These are phyloP conservation scores for Erythrobasidium hasegawianum DNA, from an alignment of 1,284 basidiomycete species.

Conservation along the genomic window DNA sequence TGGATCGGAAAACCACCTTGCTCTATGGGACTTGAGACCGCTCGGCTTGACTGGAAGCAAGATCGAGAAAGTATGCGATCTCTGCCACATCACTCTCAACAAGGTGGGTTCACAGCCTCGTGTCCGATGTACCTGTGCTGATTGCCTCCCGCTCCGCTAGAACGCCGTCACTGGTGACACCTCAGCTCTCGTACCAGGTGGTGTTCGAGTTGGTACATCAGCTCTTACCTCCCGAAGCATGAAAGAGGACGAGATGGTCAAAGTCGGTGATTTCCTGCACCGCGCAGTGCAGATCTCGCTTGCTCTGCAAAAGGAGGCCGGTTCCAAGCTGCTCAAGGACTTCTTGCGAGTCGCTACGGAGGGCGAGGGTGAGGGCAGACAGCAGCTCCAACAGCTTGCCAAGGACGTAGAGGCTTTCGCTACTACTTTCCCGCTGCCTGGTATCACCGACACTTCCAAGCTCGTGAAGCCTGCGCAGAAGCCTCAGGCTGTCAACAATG, in stretches of 20 bases:
- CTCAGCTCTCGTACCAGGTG: slow-evolving; percentile 92
- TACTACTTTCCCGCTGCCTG: slow-evolving; percentile 84
- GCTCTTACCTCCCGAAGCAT: slow-evolving; percentile 94
- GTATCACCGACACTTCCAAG: slow-evolving; percentile 57
- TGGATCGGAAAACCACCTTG: slow-evolving; percentile 95
- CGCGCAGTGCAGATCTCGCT: slow-evolving; percentile 84
- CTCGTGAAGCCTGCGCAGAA: slow-evolving; percentile 19
- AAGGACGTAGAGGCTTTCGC: slow-evolving; percentile 76
- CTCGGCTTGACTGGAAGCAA: slow-evolving; percentile 94
- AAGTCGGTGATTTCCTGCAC: slow-evolving; percentile 90
- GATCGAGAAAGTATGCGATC: slow-evolving; percentile 96
- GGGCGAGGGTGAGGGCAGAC: slow-evolving; percentile 65
- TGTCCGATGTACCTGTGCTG: slow-evolving; percentile 48
- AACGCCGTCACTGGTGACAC: slow-evolving; percentile 94
- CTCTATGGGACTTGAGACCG: slow-evolving; percentile 96
- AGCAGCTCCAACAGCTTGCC: slow-evolving; percentile 65
- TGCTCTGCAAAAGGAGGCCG: slow-evolving; percentile 86
- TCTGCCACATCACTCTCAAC: slow-evolving; percentile 77
- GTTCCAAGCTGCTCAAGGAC: slow-evolving; percentile 91
- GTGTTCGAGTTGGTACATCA: slow-evolving; percentile 92
- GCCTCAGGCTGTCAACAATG: slow-evolving; percentile 27
- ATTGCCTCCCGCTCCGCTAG: slow-evolving; percentile 35
- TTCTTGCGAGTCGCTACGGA: slow-evolving; percentile 79
- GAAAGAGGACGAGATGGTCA: slow-evolving; percentile 67
- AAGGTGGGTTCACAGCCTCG: slow-evolving; percentile 29